Percentiles rank a stretch among this genome's conserved stretches.
Evolutionary conservation across 2,329 filamentous ascomycete species (phyloP).

Genomic region (Penicillium sp.): DNA sequence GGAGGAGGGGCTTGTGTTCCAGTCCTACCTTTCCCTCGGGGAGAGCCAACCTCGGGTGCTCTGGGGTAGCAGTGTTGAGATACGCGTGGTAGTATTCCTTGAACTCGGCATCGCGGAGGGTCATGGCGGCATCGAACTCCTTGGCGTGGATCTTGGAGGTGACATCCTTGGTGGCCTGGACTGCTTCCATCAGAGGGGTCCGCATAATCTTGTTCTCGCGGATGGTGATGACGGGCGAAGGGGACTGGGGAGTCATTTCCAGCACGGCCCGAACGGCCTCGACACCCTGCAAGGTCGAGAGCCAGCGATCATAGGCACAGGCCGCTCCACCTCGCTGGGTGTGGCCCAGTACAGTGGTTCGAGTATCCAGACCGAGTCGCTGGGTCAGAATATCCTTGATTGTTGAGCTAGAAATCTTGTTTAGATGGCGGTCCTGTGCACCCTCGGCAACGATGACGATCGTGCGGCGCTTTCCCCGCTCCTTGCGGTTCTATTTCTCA

Average conservation of each 20-base stretch:
- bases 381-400: conserved; percentile 86
- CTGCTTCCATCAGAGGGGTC: conserved; percentile 84
- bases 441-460: conserved; percentile 98
- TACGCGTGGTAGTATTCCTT: conserved; percentile 88
- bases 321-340: conserved; percentile 94
- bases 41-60: conserved; percentile 66
- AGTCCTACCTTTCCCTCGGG: conserved; percentile 65
- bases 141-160: conserved; percentile 76
- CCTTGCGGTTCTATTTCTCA: conserved; percentile 71
- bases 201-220: conserved; percentile 97
- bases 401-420: conserved; percentile 74
- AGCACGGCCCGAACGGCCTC: conserved; percentile 91
- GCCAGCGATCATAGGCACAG: conserved; percentile 90
- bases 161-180: conserved; percentile 80
- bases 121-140: conserved; percentile 85
- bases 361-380: conserved; percentile 79
- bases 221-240: conserved; percentile 92
- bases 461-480: conserved; percentile 88
- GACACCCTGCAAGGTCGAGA: conserved; percentile 88
- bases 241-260: conserved; percentile 81
- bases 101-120: conserved; percentile 86
- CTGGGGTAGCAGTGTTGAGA: conserved; percentile 81
- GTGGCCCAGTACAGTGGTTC: conserved; percentile 92
- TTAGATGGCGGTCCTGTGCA: conserved; percentile 77
- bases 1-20: too few species aligned